These are phyloP conservation scores for Sporothrix mexicana DNA, from an alignment of 2,329 filamentous ascomycete species.

Conservation along the genomic window DNA sequence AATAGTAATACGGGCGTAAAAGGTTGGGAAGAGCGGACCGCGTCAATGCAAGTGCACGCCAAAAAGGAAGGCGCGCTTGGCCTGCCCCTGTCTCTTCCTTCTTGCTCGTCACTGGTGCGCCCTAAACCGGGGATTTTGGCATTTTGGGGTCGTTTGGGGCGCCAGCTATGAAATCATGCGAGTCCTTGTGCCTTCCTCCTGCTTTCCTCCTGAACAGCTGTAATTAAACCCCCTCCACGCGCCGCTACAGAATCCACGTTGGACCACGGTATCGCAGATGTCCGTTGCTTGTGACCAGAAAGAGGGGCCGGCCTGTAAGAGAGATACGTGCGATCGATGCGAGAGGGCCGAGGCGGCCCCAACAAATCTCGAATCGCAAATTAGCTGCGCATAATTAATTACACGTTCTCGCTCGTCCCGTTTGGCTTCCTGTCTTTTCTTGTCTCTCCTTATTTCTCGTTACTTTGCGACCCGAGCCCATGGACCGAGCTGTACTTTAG, in stretches of 20 bases:
- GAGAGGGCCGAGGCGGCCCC: constrained; percentile 16
- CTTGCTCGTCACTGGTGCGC: neutral
- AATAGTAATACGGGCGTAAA: constrained; percentile 8
- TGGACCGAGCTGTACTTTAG: neutral
- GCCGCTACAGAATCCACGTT: neutral
- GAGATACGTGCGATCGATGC: no score
- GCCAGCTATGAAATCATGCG: constrained; percentile 25
- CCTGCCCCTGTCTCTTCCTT: neutral
- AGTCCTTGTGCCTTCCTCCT: neutral
- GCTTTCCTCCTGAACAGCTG: neutral
- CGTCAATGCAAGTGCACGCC: constrained; percentile 22
- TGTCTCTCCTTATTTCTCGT: constrained; percentile 14
- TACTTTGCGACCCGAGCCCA: constrained; percentile 9
- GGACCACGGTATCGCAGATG: neutral
- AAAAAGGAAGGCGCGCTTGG: constrained; percentile 30
- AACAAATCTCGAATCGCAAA: constrained; percentile 6
- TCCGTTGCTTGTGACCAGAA: constrained; percentile 11
- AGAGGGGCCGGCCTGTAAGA: constrained; percentile 2
- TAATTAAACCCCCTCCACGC: constrained; percentile 11
- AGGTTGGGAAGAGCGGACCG: constrained; percentile 14
- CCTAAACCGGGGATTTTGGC: constrained; percentile 13
- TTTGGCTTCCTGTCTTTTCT: neutral
- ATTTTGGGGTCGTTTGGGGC: constrained; percentile 8
- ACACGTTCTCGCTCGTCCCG: constrained; percentile 3
- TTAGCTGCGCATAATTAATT: constrained; percentile 28